These are phyloP conservation scores for Theileria annulata DNA, from an alignment of 169 alveolate genomes.

Conservation along the genomic window DNA sequence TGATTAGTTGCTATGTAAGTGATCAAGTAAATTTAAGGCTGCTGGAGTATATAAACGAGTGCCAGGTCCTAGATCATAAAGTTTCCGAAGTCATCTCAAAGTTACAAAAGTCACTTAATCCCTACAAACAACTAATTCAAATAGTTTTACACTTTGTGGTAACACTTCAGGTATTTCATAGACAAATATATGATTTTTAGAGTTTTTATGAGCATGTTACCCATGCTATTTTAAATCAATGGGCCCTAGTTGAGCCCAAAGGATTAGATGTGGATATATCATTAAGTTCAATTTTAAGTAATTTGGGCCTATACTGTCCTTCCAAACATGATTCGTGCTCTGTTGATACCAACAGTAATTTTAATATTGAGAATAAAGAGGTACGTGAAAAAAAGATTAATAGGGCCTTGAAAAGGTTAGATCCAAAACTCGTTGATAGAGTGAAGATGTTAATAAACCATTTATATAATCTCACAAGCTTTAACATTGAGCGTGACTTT, in stretches of 20 bases:
- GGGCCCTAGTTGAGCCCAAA: not conserved
- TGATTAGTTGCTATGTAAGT: constrained; percentile 21
- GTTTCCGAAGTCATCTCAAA: constrained; percentile 20
- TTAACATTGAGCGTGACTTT: constrained; percentile 3
- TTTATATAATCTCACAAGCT: not conserved
- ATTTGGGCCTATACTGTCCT: not conserved
- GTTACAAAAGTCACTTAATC: constrained; percentile 12
- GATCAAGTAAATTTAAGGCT: constrained; percentile 19
- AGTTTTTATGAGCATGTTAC: constrained; percentile 1
- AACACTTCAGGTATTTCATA: constrained; percentile 27
- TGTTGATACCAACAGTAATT: not conserved
- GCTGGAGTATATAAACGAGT: constrained; percentile 32
- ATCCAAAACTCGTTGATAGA: not conserved
- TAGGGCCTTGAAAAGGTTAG: not conserved
- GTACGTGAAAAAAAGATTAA: not conserved
- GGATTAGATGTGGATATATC: not conserved
- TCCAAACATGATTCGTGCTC: not conserved
- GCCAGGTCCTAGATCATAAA: constrained; percentile 26
- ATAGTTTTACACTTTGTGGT: constrained; percentile 32
- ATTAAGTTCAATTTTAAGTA: not conserved
- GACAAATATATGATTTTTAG: not conserved
- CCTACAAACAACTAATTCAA: constrained; percentile 37
- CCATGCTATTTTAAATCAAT: not conserved
- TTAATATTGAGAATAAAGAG: not conserved
- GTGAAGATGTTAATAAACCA: not conserved